Conservation (phyloP, 2,329 filamentous ascomycete species). For the Neopestalotiopsis clavispora region DNA sequence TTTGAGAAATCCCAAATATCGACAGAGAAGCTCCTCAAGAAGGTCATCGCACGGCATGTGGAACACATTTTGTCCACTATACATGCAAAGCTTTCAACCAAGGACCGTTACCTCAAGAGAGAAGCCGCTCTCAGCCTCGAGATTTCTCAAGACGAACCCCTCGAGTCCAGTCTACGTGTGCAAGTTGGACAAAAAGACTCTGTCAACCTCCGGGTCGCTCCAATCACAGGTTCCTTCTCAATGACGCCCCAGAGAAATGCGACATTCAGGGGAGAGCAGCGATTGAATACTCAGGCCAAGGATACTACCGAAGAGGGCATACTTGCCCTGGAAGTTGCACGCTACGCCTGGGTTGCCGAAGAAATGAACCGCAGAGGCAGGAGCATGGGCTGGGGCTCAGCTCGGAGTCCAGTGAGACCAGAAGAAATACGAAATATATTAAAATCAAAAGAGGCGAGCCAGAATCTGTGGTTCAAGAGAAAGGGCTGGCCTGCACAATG, state of each 20-base stretch:
- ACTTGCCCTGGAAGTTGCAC: constrained; percentile 61
- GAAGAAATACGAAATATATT: constrained; percentile 65
- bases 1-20: constrained; percentile 73
- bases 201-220: constrained; percentile 72
- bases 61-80: constrained; percentile 73
- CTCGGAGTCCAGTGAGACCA: constrained; percentile 51
- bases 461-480: constrained; percentile 72
- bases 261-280: constrained; percentile 63
- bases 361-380: constrained; percentile 65
- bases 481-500: constrained; percentile 74
- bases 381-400: constrained; percentile 67
- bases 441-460: constrained; percentile 67
- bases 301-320: constrained; percentile 64
- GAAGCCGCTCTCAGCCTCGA: constrained; percentile 63
- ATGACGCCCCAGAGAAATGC: constrained; percentile 68
- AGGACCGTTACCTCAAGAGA: constrained; percentile 65
- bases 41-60: constrained; percentile 76
- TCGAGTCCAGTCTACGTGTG: constrained; percentile 69
- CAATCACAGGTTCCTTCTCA: constrained; percentile 77
- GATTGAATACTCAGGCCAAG: constrained; percentile 63
- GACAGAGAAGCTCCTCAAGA: constrained; percentile 74
- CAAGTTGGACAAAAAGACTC: constrained; percentile 69
- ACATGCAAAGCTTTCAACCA: constrained; percentile 61
- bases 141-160: constrained; percentile 65
- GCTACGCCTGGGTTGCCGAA: constrained; percentile 65